Conservation (phyloP, 2,329 filamentous ascomycete species). For the Trichoderma lentiforme region DNA sequence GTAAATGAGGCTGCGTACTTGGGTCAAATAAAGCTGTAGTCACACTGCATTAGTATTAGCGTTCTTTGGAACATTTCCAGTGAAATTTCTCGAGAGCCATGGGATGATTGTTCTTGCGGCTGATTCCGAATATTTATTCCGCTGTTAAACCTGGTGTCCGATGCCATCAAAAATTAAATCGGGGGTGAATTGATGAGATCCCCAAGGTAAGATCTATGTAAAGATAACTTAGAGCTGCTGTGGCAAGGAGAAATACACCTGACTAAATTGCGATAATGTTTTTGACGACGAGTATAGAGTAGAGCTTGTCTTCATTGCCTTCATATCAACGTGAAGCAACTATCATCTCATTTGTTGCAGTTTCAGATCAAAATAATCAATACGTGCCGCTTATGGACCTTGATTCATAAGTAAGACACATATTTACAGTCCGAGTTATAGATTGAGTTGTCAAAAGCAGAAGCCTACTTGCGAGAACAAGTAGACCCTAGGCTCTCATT, state of each 20-base stretch:
- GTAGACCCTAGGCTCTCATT: neutral
- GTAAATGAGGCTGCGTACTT: neutral
- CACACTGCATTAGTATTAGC: neutral
- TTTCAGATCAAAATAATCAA: neutral
- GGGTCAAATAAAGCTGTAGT: neutral
- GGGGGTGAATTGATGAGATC: too few relatives aligned
- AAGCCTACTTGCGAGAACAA: neutral
- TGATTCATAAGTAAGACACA: neutral
- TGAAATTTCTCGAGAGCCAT: neutral
- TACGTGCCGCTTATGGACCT: neutral
- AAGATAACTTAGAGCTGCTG: too few relatives aligned
- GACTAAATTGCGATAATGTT: neutral
- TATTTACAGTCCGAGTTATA: neutral
- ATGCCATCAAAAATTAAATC: too few relatives aligned
- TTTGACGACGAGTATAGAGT: neutral
- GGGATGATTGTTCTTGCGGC: neutral
- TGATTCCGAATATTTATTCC: neutral
- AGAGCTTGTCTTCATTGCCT: neutral
- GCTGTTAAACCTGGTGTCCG: neutral
- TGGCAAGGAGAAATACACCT: neutral
- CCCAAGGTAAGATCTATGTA: too few relatives aligned
- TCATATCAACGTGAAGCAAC: neutral
- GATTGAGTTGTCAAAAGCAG: neutral
- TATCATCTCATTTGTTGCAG: neutral
- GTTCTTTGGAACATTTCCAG: neutral